phyloP scores from a whole-genome alignment of 2,329 filamentous ascomycete genomes.

The Seiridium cupressi region DNA sequence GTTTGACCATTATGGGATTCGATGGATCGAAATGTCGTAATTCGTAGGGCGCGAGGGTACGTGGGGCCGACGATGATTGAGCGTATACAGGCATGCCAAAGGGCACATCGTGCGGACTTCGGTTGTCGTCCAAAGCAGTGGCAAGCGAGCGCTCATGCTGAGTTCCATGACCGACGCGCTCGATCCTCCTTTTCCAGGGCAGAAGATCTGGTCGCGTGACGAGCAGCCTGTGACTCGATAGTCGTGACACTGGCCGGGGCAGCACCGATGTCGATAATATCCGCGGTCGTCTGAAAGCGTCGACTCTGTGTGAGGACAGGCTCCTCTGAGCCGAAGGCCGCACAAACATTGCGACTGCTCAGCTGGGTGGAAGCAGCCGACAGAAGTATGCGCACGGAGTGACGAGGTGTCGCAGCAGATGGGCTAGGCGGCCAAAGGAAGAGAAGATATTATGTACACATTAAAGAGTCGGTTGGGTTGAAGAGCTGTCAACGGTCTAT shows the following conservation, averaged over 20 bases:
- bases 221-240: slow-evolving; percentile 16
- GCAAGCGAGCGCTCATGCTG: slow-evolving; percentile 22
- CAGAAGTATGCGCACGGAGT: slow-evolving; percentile 6
- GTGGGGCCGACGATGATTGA: not conserved
- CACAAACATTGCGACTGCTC: slow-evolving; percentile 21
- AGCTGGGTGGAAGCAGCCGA: not conserved
- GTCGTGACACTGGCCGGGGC: slow-evolving; percentile 10
- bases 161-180: slow-evolving; percentile 8
- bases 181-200: slow-evolving; percentile 20
- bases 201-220: slow-evolving; percentile 19
- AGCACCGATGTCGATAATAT: slow-evolving; percentile 15
- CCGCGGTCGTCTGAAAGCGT: slow-evolving; percentile 17
- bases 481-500: not conserved
- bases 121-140: slow-evolving; percentile 24
- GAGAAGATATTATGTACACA: slow-evolving; percentile 18
- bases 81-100: slow-evolving; percentile 1
- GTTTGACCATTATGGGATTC: slow-evolving; percentile 41
- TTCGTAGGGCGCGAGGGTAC: slow-evolving; percentile 29
- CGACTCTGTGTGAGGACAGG: slow-evolving; percentile 19
- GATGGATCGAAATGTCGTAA: slow-evolving; percentile 42
- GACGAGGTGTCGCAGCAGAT: slow-evolving; percentile 17
- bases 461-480: slow-evolving; percentile 10
- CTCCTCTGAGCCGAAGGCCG: slow-evolving; percentile 21
- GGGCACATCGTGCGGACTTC: not conserved
- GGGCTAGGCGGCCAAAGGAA: slow-evolving; percentile 15